Base-by-base conservation (phyloP, 2,329 filamentous ascomycete genomes). In the Colletotrichum sansevieriae region DNA sequence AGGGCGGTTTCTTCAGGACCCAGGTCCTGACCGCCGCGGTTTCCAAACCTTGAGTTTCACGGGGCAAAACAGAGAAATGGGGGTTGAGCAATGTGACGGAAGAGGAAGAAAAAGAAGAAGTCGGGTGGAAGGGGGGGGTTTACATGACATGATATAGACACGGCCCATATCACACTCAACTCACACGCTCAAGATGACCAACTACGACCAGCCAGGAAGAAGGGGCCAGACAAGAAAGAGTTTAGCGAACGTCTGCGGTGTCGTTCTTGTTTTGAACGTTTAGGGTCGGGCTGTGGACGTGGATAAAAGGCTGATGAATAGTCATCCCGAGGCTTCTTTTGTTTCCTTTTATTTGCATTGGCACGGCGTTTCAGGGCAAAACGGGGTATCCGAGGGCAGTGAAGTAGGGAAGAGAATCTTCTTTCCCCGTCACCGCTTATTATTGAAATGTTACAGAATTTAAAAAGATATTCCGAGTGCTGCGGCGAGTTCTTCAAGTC, bases 1-100 rank as follows among this genome's bases (percentile, higher is more conserved):
- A 98, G 90, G 96, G 96, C 72, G 95, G 94, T 66, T 98, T 98
- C 88, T 99, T 99, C 89, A 87, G 96, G 78, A 99, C 96, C 72
- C 96, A 98, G 80, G 96, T 99, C 59, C 87, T 99, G 74, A 97
- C 84, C 73, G 85, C 87, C n/a, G 87, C 87, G 60, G 84, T 90
- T 68, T 85, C 85, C 71, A 85, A 86, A 78, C 86, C 39, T 46
- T 35, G 22, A 47, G 29, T 29, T 25, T 29, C 29, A 9, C 7
- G 29, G 29, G 29, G 18, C 18, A 7, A 29, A 8, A 29, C 29
- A n/a, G 43, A 10, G 18, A n/a, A 46, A 54, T 29, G 47, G 52
- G 51, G 37, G 25, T 4, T 25, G n/a, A 66, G 47, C 29, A 12
- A 46, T 4, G 18, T 29, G 15, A 41, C n/a, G 37, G 41, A 33